Evolutionary conservation across 1,284 basidiomycete species (phyloP), one percentile per base, ranked within the genome.

Genomic region (Pyrrhoderma noxium): DNA sequence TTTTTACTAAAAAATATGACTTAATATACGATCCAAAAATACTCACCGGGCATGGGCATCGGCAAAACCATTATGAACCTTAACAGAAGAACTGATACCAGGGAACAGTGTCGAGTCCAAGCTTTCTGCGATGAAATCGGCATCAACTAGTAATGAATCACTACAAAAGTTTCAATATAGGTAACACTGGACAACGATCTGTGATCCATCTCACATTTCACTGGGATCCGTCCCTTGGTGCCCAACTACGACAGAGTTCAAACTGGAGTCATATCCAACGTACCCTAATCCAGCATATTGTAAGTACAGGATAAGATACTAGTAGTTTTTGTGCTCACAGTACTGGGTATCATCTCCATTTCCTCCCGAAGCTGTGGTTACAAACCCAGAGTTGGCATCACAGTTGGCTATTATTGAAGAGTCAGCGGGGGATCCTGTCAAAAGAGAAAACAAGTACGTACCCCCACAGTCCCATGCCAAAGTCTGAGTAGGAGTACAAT

Each of bases 381-480:
- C 23, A 54, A 62, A 64, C 7, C 58, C 59, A n/a, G 58, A 38
- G 42, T 61, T 58, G 19, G 56, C 58, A 23, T 60, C 49, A 51
- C 65, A 70, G 53, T 64, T 64, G 37, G 65, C 60, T 21, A 68
- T 23, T 21, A 39, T 47, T 11, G 18, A 34, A 22, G 18, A 19
- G 25, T 19, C 1, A 13, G n/a, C 8, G 23, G 22, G 16, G 27
- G 27, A 31, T n/a, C 45, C 3, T 36, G 14, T 34, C 9, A 47
- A 34, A 16, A 25, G 18, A 47, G 44, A 56, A 9, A 21, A 23
- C 16, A 21, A 3, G 62, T 5, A 19, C 52, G 19, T 57, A 76
- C 73, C 61, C 45, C 77, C 74, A 53, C 77, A 79, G 3, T 59
- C 49, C 75, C 75, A 77, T 34, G 59, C 64, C 47, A 62, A 57